A percentile compares a stretch with the other conserved stretches of the same genome.
Evolutionary conservation across 805 yeast species (phyloP).

Genomic region (Yamadazyma ubonensis): DNA sequence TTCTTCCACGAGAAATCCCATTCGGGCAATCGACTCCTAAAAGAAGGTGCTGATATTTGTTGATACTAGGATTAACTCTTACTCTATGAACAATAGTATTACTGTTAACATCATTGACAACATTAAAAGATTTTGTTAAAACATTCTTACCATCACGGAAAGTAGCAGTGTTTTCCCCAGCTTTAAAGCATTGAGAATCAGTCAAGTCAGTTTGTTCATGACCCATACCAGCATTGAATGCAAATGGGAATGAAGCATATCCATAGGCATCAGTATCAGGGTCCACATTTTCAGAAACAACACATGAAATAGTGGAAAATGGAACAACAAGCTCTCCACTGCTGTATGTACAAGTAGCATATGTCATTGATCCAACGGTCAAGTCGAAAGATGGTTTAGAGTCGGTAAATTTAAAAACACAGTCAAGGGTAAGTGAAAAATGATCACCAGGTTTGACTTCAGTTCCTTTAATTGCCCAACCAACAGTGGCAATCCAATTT

Average conservation of each 20-base stretch:
- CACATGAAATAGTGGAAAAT: slow-evolving; percentile 20
- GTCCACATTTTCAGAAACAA: slow-evolving; percentile 15
- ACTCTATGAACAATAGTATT: slow-evolving; percentile 1
- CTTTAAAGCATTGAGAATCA: slow-evolving; percentile 17
- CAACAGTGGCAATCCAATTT: slow-evolving; percentile 20
- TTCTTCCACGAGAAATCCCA: slow-evolving; percentile 22
- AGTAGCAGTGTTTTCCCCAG: slow-evolving; percentile 22
- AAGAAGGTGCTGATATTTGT: slow-evolving; percentile 13
- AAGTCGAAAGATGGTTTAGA: slow-evolving; percentile 14
- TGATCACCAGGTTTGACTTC: slow-evolving; percentile 25
- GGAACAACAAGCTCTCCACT: slow-evolving; percentile 18
- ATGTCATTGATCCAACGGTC: slow-evolving; percentile 13
- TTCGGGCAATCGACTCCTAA: slow-evolving; percentile 18
- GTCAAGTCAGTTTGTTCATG: slow-evolving; percentile 16
- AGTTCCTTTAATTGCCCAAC: slow-evolving; percentile 21
- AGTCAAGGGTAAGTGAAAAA: slow-evolving; percentile 25
- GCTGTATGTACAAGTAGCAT: slow-evolving; percentile 23
- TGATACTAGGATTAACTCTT: slow-evolving; percentile 16
- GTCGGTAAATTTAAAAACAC: slow-evolving; percentile 24
- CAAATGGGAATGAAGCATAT: slow-evolving; percentile 20
- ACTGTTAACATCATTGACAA: slow-evolving; percentile 6
- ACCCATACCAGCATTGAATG: slow-evolving; percentile 23
- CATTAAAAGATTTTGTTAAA: slow-evolving; percentile 13
- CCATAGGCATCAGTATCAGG: slow-evolving; percentile 19
- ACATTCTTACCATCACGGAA: slow-evolving; percentile 18